Percentiles rank a stretch among this genome's conserved stretches.
Evolutionary conservation across 495 filamentous ascomycete genomes (phyloP).

Genomic region (Trichocladium antarcticum): DNA sequence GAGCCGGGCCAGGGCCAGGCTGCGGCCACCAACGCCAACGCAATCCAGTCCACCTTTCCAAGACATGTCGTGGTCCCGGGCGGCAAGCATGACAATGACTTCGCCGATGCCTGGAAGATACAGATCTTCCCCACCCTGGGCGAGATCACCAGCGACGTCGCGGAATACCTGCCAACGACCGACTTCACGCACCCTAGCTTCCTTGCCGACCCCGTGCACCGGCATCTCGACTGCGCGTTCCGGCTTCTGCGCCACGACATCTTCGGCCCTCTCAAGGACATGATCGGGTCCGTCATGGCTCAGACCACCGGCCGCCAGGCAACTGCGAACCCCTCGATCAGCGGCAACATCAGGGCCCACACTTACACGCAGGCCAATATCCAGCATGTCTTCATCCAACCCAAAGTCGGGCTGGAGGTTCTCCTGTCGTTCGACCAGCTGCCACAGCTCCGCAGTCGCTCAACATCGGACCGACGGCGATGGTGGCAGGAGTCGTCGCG

Average conservation of each 20-base stretch:
- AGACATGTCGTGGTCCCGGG: background rate
- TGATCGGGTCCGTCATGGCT: conserved; percentile 33
- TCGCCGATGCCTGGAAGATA: conserved; percentile 33
- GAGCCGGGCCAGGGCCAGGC: background rate
- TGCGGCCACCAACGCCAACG: no score
- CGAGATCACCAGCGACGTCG: conserved; percentile 44
- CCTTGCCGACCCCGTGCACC: conserved; percentile 34
- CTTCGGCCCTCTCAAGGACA: conserved; percentile 49
- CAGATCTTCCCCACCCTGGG: conserved; percentile 50
- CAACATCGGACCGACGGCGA: conserved; percentile 31
- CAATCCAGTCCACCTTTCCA: conserved; percentile 8
- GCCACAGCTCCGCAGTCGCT: conserved; percentile 19
- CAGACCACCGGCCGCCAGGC: conserved; percentile 3
- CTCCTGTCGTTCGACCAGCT: conserved; percentile 43
- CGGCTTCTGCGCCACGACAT: conserved; percentile 56
- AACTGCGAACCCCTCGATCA: background rate
- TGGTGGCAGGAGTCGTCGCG: conserved; percentile 53
- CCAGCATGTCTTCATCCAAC: conserved; percentile 23
- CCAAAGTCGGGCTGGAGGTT: conserved; percentile 41
- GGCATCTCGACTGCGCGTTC: conserved; percentile 61
- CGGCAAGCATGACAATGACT: conserved; percentile 11
- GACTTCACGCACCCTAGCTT: conserved; percentile 44
- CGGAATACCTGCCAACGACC: conserved; percentile 50
- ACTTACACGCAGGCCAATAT: conserved; percentile 34
- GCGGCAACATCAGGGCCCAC: conserved; percentile 19